Percentiles rank a stretch among this genome's conserved stretches.
These are phyloP conservation scores for Candida wancherniae DNA, from an alignment of 805 yeast species.

Conservation along the genomic window DNA sequence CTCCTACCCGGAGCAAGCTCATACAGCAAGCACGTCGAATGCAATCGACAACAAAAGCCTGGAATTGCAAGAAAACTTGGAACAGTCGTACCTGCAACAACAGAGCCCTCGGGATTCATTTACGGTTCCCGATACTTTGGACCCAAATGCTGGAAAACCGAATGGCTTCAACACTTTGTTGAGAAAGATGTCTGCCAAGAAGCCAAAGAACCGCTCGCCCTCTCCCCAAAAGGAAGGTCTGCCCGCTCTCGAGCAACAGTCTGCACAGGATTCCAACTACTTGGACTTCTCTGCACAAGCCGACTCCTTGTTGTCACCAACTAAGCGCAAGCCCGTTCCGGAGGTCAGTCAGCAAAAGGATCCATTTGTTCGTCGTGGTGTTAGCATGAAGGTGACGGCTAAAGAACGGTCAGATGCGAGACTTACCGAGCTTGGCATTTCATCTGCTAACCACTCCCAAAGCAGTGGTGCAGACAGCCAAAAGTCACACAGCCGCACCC, in stretches of 20 bases:
- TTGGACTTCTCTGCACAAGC: slow-evolving; percentile 1
- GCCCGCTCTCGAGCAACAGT: slow-evolving; percentile 4
- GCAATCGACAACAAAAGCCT: slow-evolving; percentile 12
- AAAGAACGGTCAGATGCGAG: slow-evolving; percentile 40
- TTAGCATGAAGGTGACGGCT: slow-evolving; percentile 56
- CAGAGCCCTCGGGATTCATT: slow-evolving; percentile 22
- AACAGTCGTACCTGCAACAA: slow-evolving; percentile 23
- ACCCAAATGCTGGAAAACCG: slow-evolving; percentile 26
- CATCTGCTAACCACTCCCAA: background rate
- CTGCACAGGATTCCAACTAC: background rate
- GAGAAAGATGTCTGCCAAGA: slow-evolving; percentile 34
- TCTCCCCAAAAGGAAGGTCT: slow-evolving; percentile 11
- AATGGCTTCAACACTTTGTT: slow-evolving; percentile 33
- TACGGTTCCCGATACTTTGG: slow-evolving; percentile 26
- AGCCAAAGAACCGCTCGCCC: slow-evolving; percentile 15
- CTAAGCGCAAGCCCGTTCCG: slow-evolving; percentile 15
- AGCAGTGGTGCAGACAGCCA: slow-evolving; percentile 24
- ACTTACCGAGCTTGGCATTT: slow-evolving; percentile 3
- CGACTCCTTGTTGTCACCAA: slow-evolving; percentile 1
- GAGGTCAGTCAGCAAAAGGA: slow-evolving; percentile 21
- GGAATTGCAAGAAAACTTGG: slow-evolving; percentile 9
- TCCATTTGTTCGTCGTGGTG: slow-evolving; percentile 54
- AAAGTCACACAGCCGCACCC: slow-evolving; percentile 27
- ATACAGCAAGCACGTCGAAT: slow-evolving; percentile 25
- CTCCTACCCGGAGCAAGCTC: slow-evolving; percentile 36